phyloP scores from a whole-genome alignment of 2,329 filamentous ascomycete species.

The Fusarium heterosporum region DNA sequence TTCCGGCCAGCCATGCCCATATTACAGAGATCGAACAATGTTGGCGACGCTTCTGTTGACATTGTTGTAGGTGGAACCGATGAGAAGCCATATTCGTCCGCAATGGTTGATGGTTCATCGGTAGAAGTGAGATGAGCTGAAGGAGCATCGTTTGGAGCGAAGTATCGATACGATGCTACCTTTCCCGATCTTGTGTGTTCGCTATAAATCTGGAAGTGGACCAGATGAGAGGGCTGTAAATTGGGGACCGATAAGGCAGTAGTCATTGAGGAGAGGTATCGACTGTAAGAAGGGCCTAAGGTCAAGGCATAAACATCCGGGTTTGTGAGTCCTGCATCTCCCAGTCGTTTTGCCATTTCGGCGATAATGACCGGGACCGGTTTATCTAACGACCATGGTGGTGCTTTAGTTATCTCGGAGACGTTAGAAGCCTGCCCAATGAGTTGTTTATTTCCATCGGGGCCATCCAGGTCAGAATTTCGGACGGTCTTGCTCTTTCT shows the following conservation, averaged over 20 bases:
- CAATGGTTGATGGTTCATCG: not conserved
- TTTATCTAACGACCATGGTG: slow-evolving; percentile 52
- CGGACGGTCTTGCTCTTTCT: slow-evolving; percentile 47
- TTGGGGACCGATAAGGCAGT: slow-evolving; percentile 49
- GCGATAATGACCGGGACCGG: slow-evolving; percentile 51
- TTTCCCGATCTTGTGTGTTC: slow-evolving; percentile 54
- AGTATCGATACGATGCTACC: slow-evolving; percentile 53
- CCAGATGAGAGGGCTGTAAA: slow-evolving; percentile 50
- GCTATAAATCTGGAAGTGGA: slow-evolving; percentile 52
- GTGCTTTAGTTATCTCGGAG: slow-evolving; percentile 43
- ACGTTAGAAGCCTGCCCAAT: slow-evolving; percentile 41
- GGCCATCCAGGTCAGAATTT: slow-evolving; percentile 43
- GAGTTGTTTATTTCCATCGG: slow-evolving; percentile 41
- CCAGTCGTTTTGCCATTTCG: slow-evolving; percentile 47
- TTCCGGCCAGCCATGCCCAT: slow-evolving; percentile 41
- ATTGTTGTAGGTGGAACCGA: slow-evolving; percentile 7
- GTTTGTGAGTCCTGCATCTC: slow-evolving; percentile 51
- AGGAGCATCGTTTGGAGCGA: slow-evolving; percentile 19
- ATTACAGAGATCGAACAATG: slow-evolving; percentile 46
- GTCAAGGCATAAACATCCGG: slow-evolving; percentile 54
- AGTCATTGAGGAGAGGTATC: slow-evolving; percentile 54
- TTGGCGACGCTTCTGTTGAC: slow-evolving; percentile 19
- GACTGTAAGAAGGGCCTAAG: slow-evolving; percentile 52
- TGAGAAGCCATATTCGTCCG: slow-evolving; percentile 38
- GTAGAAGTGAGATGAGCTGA: not conserved